Evolutionary conservation across 768 basidiomycete species (phyloP).

Genomic region (Clitopilus hobsonii): DNA sequence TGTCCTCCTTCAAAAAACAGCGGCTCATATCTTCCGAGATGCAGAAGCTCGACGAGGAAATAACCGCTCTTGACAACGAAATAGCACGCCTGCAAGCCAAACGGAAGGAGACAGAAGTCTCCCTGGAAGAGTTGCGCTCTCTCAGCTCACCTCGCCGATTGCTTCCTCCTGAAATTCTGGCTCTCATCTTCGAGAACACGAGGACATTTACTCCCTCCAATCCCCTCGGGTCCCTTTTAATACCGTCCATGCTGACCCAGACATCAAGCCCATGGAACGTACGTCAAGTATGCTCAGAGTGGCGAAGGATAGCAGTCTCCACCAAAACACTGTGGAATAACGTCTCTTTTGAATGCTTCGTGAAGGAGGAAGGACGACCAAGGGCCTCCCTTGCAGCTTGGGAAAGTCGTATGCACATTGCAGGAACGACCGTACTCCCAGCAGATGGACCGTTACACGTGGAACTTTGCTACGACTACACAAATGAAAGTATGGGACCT

Average conservation of each 20-base stretch:
- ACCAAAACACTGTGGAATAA: neutral
- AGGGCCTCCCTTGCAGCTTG: no score
- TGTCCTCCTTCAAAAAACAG: neutral
- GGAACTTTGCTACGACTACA: no score
- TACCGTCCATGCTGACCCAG: neutral
- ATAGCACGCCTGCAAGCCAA: neutral
- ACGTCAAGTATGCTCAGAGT: neutral
- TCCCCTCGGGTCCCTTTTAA: neutral
- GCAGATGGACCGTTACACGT: no score
- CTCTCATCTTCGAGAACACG: neutral
- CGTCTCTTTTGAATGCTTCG: neutral
- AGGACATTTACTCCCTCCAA: neutral
- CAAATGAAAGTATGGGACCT: no score
- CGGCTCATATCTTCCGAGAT: neutral
- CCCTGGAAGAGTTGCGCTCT: neutral
- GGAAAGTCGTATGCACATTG: no score
- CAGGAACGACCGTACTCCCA: no score
- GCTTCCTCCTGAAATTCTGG: neutral
- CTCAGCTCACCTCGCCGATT: neutral
- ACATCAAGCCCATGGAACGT: neutral
- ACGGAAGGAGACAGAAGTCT: neutral
- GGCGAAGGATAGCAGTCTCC: neutral
- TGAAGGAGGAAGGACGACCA: no score
- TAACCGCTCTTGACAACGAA: neutral
- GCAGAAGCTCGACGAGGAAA: neutral